These are phyloP conservation scores for Asterophora lycoperdoides DNA, from an alignment of 768 basidiomycete species.

Conservation along the genomic window DNA sequence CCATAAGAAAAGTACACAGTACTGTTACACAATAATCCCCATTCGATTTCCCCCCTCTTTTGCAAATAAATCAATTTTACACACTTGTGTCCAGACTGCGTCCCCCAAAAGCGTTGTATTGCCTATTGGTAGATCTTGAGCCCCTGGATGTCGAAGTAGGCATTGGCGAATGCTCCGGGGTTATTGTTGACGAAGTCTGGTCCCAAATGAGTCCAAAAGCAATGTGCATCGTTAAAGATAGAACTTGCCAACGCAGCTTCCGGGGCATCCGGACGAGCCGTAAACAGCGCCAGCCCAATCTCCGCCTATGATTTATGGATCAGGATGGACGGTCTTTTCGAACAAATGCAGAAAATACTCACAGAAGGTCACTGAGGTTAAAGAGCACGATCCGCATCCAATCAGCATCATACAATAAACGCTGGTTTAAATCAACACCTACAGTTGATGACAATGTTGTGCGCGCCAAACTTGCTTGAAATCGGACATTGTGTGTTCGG, in stretches of 20 bases:
- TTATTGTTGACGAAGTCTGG: slow-evolving; percentile 63
- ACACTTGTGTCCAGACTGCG: too few species aligned
- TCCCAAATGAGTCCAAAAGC: neutral
- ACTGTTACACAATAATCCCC: too few species aligned
- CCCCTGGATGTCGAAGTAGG: slow-evolving; percentile 69
- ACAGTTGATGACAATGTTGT: slow-evolving; percentile 66
- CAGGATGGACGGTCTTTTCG: neutral
- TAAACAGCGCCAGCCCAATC: slow-evolving; percentile 55
- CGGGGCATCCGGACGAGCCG: slow-evolving; percentile 46
- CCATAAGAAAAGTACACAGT: too few species aligned
- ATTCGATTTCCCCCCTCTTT: too few species aligned
- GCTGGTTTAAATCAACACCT: slow-evolving; percentile 14
- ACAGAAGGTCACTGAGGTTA: slow-evolving; percentile 55
- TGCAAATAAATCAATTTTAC: too few species aligned
- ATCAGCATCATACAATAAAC: neutral
- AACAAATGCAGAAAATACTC: slow-evolving; percentile 15
- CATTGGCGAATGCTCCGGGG: slow-evolving; percentile 59
- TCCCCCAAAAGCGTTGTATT: neutral
- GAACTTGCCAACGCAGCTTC: slow-evolving; percentile 46
- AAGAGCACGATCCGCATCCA: neutral
- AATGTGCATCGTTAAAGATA: neutral
- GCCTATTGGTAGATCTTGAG: slow-evolving; percentile 38
- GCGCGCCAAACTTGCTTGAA: slow-evolving; percentile 43
- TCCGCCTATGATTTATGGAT: slow-evolving; percentile 35
- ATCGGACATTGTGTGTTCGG: slow-evolving; percentile 59